Evolutionary conservation across 2,329 filamentous ascomycete genomes (phyloP).

Genomic region (Amauroascus verrucosus): DNA sequence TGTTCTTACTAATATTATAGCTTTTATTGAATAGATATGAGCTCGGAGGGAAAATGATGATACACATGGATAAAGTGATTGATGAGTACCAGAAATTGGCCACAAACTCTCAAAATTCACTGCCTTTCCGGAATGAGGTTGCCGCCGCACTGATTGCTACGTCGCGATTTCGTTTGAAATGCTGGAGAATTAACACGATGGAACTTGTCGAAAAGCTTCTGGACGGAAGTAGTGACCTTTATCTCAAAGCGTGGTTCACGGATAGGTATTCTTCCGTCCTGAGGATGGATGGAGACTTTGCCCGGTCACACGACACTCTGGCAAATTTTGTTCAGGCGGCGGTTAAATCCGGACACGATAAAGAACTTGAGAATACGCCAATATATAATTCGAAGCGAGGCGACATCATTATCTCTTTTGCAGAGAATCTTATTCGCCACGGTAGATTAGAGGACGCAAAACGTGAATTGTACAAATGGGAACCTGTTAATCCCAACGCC

Average conservation of each 20-base stretch:
- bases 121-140: neutral
- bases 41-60: neutral
- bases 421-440: conserved; percentile 14
- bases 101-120: neutral
- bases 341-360: neutral
- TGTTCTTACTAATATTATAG: neutral
- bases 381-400: conserved; percentile 15
- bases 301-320: neutral
- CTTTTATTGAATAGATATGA: neutral
- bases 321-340: neutral
- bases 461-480: no score
- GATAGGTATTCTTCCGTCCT: neutral
- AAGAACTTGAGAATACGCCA: neutral
- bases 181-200: conserved; percentile 4
- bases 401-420: conserved; percentile 14
- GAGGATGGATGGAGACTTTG: neutral
- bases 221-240: neutral
- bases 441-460: conserved; percentile 9
- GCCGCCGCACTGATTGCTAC: neutral
- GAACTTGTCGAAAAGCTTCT: neutral
- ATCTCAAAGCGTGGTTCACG: conserved; percentile 5
- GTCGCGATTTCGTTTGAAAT: neutral
- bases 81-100: conserved; percentile 1
- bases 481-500: neutral
- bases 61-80: conserved; percentile 5